Conservation (phyloP, 164 flowering plant genomes). For the Houttuynia cordata region DNA sequence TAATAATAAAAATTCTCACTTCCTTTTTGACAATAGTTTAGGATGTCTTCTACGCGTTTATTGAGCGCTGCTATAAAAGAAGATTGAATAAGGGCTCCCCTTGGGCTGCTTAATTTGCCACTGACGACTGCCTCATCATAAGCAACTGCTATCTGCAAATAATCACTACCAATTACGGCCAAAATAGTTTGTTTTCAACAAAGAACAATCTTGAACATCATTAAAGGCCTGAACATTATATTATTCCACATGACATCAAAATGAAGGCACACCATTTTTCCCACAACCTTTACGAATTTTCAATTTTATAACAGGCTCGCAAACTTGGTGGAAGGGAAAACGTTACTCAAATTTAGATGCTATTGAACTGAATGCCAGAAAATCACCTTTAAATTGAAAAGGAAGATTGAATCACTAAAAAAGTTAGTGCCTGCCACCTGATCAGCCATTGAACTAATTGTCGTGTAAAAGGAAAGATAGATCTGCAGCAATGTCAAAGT, state of each 20-base stretch:
- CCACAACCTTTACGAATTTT: neutral
- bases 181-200: too few species aligned
- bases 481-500: slow-evolving; percentile 37
- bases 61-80: slow-evolving; percentile 57
- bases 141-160: slow-evolving; percentile 64
- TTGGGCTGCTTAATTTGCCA: slow-evolving; percentile 46
- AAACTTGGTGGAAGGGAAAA: neutral
- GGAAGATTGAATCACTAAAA: slow-evolving; percentile 37
- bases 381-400: slow-evolving; percentile 70
- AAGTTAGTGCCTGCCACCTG: slow-evolving; percentile 29
- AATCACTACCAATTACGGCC: neutral
- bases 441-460: slow-evolving; percentile 53
- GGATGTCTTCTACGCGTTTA: slow-evolving; percentile 64
- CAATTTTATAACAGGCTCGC: neutral
- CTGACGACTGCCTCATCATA: slow-evolving; percentile 58
- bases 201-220: too few species aligned
- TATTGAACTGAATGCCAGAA: neutral
- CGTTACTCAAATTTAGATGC: too few species aligned
- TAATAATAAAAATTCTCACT: slow-evolving; percentile 31
- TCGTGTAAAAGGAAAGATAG: slow-evolving; percentile 68
- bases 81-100: slow-evolving; percentile 61
- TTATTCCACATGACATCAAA: neutral
- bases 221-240: too few species aligned
- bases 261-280: neutral
- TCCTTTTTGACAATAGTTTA: slow-evolving; percentile 21